Conservation (phyloP, 129 eudicot species). For the Gnaphalium uliginosum region DNA sequence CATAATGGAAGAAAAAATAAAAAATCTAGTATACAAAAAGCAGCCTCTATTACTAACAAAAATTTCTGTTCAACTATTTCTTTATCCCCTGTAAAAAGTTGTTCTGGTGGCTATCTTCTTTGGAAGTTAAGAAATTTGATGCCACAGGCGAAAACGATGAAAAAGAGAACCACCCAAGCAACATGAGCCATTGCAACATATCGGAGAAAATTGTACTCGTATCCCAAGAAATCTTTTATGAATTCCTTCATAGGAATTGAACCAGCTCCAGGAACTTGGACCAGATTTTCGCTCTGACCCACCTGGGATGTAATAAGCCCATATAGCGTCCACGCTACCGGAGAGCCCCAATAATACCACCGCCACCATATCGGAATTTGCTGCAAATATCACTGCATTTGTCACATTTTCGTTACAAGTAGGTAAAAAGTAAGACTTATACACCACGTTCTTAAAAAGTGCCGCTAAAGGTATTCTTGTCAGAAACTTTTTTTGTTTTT, state of each 20-base stretch:
- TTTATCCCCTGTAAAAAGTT: neutral
- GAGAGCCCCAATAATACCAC: constrained; percentile 65
- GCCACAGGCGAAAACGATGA: constrained; percentile 45
- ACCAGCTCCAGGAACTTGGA: constrained; percentile 33
- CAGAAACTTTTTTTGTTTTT: no score
- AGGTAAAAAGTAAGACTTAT: neutral
- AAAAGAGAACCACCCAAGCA: constrained; percentile 51
- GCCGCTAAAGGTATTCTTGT: no score
- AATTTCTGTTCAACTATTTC: neutral
- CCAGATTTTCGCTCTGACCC: constrained; percentile 26
- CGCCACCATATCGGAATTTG: constrained; percentile 69
- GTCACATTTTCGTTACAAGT: neutral
- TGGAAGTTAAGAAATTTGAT: constrained; percentile 65
- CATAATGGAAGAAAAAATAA: neutral
- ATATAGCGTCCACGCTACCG: constrained; percentile 55
- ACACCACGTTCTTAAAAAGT: no score
- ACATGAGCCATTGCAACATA: constrained; percentile 55
- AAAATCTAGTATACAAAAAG: neutral
- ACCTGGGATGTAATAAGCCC: constrained; percentile 58
- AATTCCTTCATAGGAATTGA: constrained; percentile 36
- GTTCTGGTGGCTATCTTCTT: constrained; percentile 35
- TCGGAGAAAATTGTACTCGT: constrained; percentile 45
- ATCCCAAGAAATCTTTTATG: constrained; percentile 50
- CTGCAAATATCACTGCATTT: constrained; percentile 28
- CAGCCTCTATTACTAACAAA: neutral